These are phyloP conservation scores for Candida nonsorbophila DNA, from an alignment of 805 yeast species.

Conservation along the genomic window DNA sequence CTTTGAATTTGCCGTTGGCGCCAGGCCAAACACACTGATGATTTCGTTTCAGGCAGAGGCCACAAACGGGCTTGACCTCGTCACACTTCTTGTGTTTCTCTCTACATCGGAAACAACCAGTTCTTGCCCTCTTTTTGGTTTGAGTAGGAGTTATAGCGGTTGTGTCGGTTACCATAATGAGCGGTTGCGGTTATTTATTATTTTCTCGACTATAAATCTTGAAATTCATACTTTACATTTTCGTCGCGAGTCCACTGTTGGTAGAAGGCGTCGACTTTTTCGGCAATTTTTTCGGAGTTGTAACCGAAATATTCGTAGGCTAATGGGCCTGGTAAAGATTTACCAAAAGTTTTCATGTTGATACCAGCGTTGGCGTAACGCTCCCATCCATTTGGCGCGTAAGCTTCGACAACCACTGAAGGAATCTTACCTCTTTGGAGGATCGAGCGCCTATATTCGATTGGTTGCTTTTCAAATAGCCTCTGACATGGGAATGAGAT, in stretches of 20 bases:
- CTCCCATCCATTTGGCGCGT: constrained; percentile 31
- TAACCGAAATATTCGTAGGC: constrained; percentile 27
- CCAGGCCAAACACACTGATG: constrained; percentile 9
- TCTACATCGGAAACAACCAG: constrained; percentile 13
- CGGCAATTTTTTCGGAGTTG: constrained; percentile 15
- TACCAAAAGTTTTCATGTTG: constrained; percentile 26
- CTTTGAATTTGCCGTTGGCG: background rate
- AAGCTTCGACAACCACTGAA: constrained; percentile 27
- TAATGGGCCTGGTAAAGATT: constrained; percentile 25
- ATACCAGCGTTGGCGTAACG: constrained; percentile 29
- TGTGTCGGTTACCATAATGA: too few species aligned
- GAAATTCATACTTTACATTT: constrained; percentile 3
- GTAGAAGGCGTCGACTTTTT: constrained; percentile 19
- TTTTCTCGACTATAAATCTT: constrained; percentile 4
- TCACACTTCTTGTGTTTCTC: constrained; percentile 13
- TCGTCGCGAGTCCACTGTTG: constrained; percentile 4
- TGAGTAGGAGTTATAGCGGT: background rate
- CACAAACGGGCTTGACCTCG: constrained; percentile 11
- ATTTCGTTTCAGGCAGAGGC: constrained; percentile 8
- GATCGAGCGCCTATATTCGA: constrained; percentile 17
- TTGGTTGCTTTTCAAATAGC: constrained; percentile 20
- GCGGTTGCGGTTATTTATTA: too few species aligned
- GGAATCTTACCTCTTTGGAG: constrained; percentile 19
- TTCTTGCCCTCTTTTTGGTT: constrained; percentile 6
- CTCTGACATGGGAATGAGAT: constrained; percentile 26